Evolutionary conservation across 192 early-diverging fungal genomes (phyloP), one percentile per base, ranked within the genome.

Genomic region (Coemansia furcata): DNA sequence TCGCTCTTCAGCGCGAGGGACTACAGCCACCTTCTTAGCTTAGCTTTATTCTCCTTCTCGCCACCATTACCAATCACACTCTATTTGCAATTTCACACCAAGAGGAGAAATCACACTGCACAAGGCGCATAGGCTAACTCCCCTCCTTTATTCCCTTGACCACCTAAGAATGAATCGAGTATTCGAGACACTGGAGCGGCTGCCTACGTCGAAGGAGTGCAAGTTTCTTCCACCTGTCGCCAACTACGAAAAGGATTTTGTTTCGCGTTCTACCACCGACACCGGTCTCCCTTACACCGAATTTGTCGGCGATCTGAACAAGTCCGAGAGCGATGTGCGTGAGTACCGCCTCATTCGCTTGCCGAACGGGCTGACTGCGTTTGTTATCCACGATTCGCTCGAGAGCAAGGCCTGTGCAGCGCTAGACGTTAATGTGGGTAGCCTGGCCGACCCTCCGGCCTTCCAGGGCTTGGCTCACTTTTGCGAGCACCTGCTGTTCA

Each of bases 401-500:
- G 86, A 86, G 14, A 89, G 89, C 79, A 87, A 89, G 76, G 84
- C 90, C 29, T 86, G 86, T 36, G 91, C 91, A 1, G 82, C 87
- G 0, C 50, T 90, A 37, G 84, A 85, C 63, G 90, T 93, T 30
- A 86, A 88, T 59, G 90, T 93, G 62, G 91, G 91, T 37, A 82
- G 88, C 46, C 68, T 91, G 39, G 86, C 76, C 19, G 90, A 92
- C 72, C 90, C 89, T 17, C 85, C 84, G 69, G 80, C 85, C 63
- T 71, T 90, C 19, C 88, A 85, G 71, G 92, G 92, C 1, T 71
- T 93, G 61, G 92, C 92, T 1, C 92, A 93, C 65, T 93, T 90
- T 66, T 87, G 89, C 78, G 92, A 93, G 74, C 92, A 93, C 65
- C 62, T 93, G 47, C 78, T 92, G 47, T 92, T 93, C 69, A 84